Conservation (phyloP, 805 yeast species). For the Peterozyma xylosa region DNA sequence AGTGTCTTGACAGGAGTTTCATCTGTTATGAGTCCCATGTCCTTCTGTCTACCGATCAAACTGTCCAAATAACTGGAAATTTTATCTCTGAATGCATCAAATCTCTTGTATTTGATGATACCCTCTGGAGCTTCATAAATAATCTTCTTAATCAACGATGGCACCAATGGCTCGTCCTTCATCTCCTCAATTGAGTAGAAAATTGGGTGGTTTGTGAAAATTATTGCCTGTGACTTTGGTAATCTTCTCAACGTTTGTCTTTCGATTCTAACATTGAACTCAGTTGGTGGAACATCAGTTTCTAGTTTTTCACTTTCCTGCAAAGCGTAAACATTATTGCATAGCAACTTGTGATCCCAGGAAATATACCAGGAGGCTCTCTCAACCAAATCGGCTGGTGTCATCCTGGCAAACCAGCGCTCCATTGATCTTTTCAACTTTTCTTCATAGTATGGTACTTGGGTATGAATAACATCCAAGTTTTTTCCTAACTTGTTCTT, state of each 20-base stretch:
- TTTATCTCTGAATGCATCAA: conserved; percentile 52
- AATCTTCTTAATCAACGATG: conserved; percentile 55
- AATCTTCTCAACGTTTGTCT: conserved; percentile 64
- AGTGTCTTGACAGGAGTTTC: conserved; percentile 53
- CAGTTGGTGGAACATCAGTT: conserved; percentile 34
- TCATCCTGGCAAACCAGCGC: conserved; percentile 59
- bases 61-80: conserved; percentile 49
- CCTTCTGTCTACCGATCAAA: conserved; percentile 50
- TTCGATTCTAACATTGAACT: conserved; percentile 64
- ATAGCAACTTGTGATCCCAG: conserved; percentile 60
- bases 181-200: conserved; percentile 74
- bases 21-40: conserved; percentile 42
- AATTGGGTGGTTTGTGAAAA: conserved; percentile 73
- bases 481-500: conserved; percentile 51
- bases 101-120: conserved; percentile 58
- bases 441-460: conserved; percentile 63
- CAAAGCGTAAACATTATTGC: conserved; percentile 48
- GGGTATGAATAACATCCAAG: conserved; percentile 56
- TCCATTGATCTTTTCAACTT: conserved; percentile 67
- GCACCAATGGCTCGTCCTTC: conserved; percentile 74
- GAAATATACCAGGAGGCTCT: conserved; percentile 71
- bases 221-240: conserved; percentile 58
- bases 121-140: conserved; percentile 60
- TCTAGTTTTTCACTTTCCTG: conserved; percentile 36
- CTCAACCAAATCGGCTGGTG: conserved; percentile 56